These are phyloP conservation scores for Huntiella bhutanensis DNA, from an alignment of 2,329 filamentous ascomycete genomes.

Conservation along the genomic window DNA sequence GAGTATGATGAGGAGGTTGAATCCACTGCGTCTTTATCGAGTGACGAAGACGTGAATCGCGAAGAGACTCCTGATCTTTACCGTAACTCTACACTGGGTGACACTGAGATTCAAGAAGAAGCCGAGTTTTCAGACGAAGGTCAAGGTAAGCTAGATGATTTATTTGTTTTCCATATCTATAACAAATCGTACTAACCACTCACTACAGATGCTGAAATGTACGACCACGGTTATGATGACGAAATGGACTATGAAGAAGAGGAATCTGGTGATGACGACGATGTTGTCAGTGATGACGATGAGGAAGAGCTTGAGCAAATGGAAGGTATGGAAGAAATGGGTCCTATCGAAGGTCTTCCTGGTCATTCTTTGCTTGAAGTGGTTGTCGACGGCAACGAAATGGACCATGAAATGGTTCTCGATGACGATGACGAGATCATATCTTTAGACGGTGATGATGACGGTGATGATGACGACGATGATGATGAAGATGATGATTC, in stretches of 20 bases:
- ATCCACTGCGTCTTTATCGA: conserved; percentile 74
- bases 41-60: conserved; percentile 57
- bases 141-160: conserved; percentile 26
- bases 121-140: conserved; percentile 28
- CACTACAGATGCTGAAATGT: conserved; percentile 70
- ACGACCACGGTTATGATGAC: conserved; percentile 76
- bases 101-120: conserved; percentile 71
- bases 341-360: conserved; percentile 59
- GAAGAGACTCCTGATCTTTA: conserved; percentile 96
- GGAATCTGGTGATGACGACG: conserved; percentile 61
- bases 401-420: conserved; percentile 38
- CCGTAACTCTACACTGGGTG: conserved; percentile 84
- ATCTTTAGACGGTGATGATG: conserved; percentile 25
- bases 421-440: conserved; percentile 30
- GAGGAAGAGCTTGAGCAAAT: conserved; percentile 31
- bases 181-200: too few species aligned
- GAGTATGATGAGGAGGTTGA: conserved; percentile 63
- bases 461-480: conserved; percentile 33
- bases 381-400: conserved; percentile 55
- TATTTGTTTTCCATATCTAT: too few species aligned
- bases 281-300: conserved; percentile 78
- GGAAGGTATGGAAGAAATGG: conserved; percentile 48
- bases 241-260: conserved; percentile 84
- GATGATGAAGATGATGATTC: conserved; percentile 24
- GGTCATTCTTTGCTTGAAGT: conserved; percentile 47